Evolutionary conservation across 805 yeast genomes (phyloP), one percentile per base, ranked within the genome.

Genomic region (Nakazawaea ishiwadae): DNA sequence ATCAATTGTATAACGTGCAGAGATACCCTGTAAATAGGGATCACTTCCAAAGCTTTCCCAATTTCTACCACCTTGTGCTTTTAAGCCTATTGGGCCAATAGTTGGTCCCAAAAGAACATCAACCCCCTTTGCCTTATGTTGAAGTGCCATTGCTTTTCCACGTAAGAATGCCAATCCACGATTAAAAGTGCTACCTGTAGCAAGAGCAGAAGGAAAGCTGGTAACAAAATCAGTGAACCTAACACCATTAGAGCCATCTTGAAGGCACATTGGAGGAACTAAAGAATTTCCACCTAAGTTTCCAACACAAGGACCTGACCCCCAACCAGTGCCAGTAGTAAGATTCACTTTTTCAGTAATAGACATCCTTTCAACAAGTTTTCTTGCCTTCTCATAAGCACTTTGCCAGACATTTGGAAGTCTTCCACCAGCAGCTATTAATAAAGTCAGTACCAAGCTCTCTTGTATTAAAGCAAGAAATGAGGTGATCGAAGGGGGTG

Each of bases 271-370:
- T 7, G 72, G 63, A 3, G 77, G 75, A 6, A 42, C 42, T 4
- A 42, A 14, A 7, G 38, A 28, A 24, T 42, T 42, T 5, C 73
- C 62, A 0, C 83, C 83, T 0, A 82, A 75, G 51, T 77, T 79
- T 1, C 84, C 84, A 26, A 75, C 68, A 55, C 83, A 78, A 2
- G 79, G 80, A 3, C 83, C 83, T 15, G 77, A 68, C 1, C 78
- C 79, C 79, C 81, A 78, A 9, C 83, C 83, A 3, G 77, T 75
- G n/a, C 83, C 84, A 1, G 84, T 75, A 3, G 83, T 78, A 37
- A 78, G 59, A 51, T 77, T 78, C 18, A 78, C 81, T 49, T 76
- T 77, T 51, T 79, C 84, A 11, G 69, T 57, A 24, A 75, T 67
- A 1, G 80, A 65, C 74, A 78, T 70, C 45, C 70, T 71, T 42